Evolutionary conservation across 2,329 filamentous ascomycete species (phyloP).

Genomic region (Didymella keratinophila): DNA sequence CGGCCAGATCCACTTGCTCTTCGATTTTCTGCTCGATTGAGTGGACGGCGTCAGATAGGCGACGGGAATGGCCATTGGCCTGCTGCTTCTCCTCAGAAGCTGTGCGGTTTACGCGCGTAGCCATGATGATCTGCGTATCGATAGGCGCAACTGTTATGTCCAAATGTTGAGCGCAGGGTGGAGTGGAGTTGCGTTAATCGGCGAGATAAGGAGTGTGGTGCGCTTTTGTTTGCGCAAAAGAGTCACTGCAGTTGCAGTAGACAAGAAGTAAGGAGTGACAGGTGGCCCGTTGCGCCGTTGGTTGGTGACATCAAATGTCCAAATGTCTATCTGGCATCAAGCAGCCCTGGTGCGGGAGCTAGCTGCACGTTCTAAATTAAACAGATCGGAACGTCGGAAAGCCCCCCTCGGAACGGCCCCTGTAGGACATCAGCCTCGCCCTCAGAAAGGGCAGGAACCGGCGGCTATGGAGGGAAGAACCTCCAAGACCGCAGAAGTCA

Average conservation of each 20-base stretch:
- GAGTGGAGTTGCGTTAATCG: background rate
- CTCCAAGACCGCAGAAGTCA: no score
- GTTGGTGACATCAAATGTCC: constrained; percentile 1
- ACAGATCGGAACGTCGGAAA: constrained; percentile 12
- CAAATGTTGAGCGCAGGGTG: background rate
- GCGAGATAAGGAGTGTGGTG: constrained; percentile 10
- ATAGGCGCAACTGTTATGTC: background rate
- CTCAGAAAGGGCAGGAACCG: no score
- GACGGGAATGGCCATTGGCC: constrained; percentile 34
- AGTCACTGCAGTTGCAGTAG: constrained; percentile 2
- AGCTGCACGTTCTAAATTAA: constrained; percentile 34
- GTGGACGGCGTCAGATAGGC: constrained; percentile 37
- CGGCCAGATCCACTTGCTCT: constrained; percentile 41
- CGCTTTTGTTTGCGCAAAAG: background rate
- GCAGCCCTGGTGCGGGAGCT: constrained; percentile 30
- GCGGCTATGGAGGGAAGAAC: no score
- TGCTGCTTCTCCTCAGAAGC: constrained; percentile 38
- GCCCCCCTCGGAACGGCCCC: no score
- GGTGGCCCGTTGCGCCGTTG: constrained; percentile 7
- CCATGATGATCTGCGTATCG: constrained; percentile 33
- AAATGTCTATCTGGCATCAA: constrained; percentile 42
- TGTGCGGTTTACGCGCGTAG: constrained; percentile 36
- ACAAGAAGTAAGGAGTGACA: constrained; percentile 13
- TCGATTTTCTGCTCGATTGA: constrained; percentile 43
- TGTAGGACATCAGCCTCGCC: no score